These are phyloP conservation scores for Candida tropicalis DNA, from an alignment of 1,139 yeast species.

Conservation along the genomic window DNA sequence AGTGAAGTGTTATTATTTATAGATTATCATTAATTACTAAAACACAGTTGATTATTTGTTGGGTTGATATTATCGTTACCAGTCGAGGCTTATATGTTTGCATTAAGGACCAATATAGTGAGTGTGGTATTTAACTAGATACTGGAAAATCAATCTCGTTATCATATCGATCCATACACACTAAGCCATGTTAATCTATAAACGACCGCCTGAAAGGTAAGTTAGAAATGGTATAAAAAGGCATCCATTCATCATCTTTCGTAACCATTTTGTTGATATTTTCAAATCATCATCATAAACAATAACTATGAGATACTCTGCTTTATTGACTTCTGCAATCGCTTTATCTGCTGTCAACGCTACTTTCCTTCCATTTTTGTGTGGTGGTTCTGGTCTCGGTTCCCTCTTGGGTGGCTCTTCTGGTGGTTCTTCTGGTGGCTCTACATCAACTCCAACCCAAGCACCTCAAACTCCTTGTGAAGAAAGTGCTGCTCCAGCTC, in stretches of 20 bases:
- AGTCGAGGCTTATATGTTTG: no score
- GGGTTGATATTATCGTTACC: no score
- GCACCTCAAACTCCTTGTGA: background rate
- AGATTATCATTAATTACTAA: background rate
- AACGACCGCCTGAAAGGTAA: no score
- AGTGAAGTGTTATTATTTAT: background rate
- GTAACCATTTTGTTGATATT: no score
- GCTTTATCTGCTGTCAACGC: background rate
- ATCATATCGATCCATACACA: no score
- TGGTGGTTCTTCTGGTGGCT: background rate
- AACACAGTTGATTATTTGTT: background rate
- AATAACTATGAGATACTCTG: slow-evolving; percentile 1
- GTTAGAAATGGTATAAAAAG: no score
- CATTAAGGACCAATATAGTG: no score
- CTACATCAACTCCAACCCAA: background rate
- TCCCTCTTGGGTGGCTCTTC: slow-evolving; percentile 1
- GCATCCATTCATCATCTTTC: no score
- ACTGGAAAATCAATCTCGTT: background rate
- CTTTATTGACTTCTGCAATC: background rate
- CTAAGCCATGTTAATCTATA: no score
- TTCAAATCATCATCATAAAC: no score
- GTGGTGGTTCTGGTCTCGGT: no score
- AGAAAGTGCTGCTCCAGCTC: no score
- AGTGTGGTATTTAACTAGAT: background rate
- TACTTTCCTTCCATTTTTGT: slow-evolving; percentile 1